Evolutionary conservation across 2,329 filamentous ascomycete species (phyloP).

Genomic region (Aspergillus alliaceus): DNA sequence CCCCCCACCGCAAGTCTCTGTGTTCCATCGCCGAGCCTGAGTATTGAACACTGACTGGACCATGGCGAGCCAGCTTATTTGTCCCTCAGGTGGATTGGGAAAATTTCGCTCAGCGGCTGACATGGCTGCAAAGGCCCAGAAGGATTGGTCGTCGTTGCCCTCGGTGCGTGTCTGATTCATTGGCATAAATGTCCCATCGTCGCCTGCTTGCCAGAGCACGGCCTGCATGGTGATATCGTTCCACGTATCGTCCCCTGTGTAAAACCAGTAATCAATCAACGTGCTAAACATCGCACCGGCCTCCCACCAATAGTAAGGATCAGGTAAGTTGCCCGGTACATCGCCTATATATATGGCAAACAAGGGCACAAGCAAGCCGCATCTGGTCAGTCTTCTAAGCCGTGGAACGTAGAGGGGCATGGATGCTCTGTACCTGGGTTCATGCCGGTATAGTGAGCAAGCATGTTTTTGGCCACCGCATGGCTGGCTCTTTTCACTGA

Average conservation of each 20-base stretch:
- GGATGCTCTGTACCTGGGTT: slow-evolving; percentile 28
- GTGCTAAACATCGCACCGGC: slow-evolving; percentile 44
- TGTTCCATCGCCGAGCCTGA: slow-evolving; percentile 71
- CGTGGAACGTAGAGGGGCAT: neutral
- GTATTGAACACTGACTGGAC: slow-evolving; percentile 79
- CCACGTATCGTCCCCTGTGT: slow-evolving; percentile 42
- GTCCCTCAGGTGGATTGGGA: slow-evolving; percentile 46
- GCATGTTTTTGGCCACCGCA: slow-evolving; percentile 49
- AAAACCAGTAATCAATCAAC: slow-evolving; percentile 45
- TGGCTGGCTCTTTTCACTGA: slow-evolving; percentile 50
- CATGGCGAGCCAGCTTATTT: slow-evolving; percentile 75
- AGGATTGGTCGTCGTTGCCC: slow-evolving; percentile 60
- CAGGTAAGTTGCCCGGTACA: slow-evolving; percentile 51
- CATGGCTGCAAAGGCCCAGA: slow-evolving; percentile 60
- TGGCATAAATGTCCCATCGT: slow-evolving; percentile 41
- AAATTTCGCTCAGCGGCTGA: slow-evolving; percentile 53
- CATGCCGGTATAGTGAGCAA: slow-evolving; percentile 52
- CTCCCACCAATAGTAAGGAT: slow-evolving; percentile 51
- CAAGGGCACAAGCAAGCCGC: neutral
- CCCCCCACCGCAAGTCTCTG: slow-evolving; percentile 66
- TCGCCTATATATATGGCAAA: slow-evolving; percentile 34
- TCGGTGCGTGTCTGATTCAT: slow-evolving; percentile 43
- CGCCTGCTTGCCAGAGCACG: slow-evolving; percentile 39
- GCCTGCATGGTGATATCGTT: slow-evolving; percentile 39
- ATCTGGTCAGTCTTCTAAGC: neutral